These are phyloP conservation scores for Xylariaceae sp. DNA, from an alignment of 2,329 filamentous ascomycete genomes.

Conservation along the genomic window DNA sequence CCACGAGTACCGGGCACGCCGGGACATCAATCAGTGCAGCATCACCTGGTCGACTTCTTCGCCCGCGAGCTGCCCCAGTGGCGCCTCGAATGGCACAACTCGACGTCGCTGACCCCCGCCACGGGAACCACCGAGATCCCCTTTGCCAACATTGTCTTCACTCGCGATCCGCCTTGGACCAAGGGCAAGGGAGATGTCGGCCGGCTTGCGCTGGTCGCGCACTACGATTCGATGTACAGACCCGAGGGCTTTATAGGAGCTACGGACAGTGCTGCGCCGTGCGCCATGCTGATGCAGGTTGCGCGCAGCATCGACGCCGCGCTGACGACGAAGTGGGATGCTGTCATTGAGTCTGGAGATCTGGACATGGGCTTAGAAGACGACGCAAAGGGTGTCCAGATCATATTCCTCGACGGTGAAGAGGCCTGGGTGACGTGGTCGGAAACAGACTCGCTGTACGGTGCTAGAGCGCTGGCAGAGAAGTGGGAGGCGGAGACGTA, in stretches of 20 bases:
- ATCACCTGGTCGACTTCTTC: conserved; percentile 85
- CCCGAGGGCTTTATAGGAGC: conserved; percentile 90
- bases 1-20: conserved; percentile 85
- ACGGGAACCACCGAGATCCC: conserved; percentile 68
- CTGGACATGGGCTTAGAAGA: conserved; percentile 59
- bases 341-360: conserved; percentile 59
- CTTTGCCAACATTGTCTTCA: conserved; percentile 83
- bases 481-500: conserved; percentile 72
- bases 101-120: conserved; percentile 76
- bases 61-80: conserved; percentile 68
- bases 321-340: conserved; percentile 76
- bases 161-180: conserved; percentile 82
- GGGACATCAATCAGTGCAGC: conserved; percentile 67
- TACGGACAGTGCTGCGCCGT: conserved; percentile 89
- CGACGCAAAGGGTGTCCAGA: conserved; percentile 78
- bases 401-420: conserved; percentile 87
- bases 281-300: conserved; percentile 87
- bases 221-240: conserved; percentile 82
- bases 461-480: conserved; percentile 73
- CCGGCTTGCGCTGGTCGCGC: conserved; percentile 81
- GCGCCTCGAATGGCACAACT: conserved; percentile 82
- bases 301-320: conserved; percentile 76
- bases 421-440: conserved; percentile 86
- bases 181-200: conserved; percentile 65
- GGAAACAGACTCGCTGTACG: conserved; percentile 79